Conservation (phyloP, 148 eudicot species). For the Fagopyrum esculentum region DNA sequence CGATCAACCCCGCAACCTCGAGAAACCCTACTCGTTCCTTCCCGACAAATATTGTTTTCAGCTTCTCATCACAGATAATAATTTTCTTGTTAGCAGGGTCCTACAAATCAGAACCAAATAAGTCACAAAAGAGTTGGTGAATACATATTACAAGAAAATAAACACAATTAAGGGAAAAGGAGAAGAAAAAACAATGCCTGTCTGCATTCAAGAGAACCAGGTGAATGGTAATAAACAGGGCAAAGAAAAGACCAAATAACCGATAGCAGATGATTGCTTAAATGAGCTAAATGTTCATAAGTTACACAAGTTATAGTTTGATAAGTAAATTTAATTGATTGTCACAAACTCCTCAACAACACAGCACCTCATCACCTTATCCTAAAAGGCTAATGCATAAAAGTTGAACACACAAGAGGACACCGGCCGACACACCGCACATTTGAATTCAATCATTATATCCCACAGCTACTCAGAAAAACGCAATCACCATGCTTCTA, state of each 20-base stretch:
- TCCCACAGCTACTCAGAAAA: too few relatives aligned
- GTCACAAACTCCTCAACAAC: neutral
- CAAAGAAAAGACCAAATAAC: too few relatives aligned
- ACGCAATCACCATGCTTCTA: too few relatives aligned
- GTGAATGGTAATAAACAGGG: too few relatives aligned
- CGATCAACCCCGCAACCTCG: slow-evolving; percentile 42
- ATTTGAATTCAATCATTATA: too few relatives aligned
- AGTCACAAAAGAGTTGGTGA: neutral
- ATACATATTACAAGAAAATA: neutral
- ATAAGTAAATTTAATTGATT: neutral
- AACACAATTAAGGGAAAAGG: neutral
- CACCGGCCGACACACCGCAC: too few relatives aligned
- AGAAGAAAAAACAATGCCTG: neutral
- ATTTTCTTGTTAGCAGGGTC: slow-evolving; percentile 49
- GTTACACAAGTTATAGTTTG: neutral
- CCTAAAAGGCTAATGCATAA: neutral
- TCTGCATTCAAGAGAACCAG: too few relatives aligned
- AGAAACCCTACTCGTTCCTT: slow-evolving; percentile 48
- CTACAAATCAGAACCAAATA: slow-evolving; percentile 22
- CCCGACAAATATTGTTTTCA: slow-evolving; percentile 50
- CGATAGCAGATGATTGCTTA: neutral
- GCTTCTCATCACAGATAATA: slow-evolving; percentile 53
- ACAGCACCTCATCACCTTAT: neutral
- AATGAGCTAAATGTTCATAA: neutral
- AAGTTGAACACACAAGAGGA: neutral